phyloP scores from a whole-genome alignment of 768 basidiomycete genomes.

The Royoungia palumana region DNA sequence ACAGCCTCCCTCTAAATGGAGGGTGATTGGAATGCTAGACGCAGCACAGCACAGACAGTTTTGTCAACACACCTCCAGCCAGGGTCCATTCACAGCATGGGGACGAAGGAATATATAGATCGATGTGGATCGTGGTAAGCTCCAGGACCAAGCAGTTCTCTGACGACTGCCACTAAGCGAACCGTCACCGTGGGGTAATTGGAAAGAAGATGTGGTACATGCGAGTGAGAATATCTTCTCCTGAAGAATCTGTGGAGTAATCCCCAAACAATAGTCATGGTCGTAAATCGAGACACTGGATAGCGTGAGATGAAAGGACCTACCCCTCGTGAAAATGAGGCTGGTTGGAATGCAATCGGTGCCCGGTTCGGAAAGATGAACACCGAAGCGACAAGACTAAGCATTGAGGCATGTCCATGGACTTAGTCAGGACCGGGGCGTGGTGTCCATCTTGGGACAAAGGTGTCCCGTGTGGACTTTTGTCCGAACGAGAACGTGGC shows the following conservation, averaged over 20 bases:
- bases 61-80: conserved; percentile 14
- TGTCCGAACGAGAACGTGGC: conserved; percentile 9
- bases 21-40: conserved; percentile 27
- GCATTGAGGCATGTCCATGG: conserved; percentile 14
- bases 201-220: conserved; percentile 3
- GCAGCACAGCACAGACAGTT: conserved; percentile 26
- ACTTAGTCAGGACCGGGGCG: conserved; percentile 17
- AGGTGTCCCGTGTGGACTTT: conserved; percentile 4
- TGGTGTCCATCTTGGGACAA: conserved; percentile 11
- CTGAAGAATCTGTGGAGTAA: conserved; percentile 18
- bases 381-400: conserved; percentile 10
- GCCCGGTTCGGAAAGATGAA: conserved; percentile 18
- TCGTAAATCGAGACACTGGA: conserved; percentile 9
- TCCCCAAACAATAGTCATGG: conserved; percentile 4
- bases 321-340: conserved; percentile 20
- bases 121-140: conserved; percentile 1
- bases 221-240: conserved; percentile 6
- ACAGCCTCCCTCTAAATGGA: conserved; percentile 33
- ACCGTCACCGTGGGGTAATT: conserved; percentile 23
- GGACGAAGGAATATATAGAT: conserved; percentile 9
- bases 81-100: conserved; percentile 21
- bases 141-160: conserved; percentile 3
- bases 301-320: conserved; percentile 12
- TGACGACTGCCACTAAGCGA: conserved; percentile 1
- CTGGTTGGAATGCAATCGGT: conserved; percentile 9